phyloP scores from a whole-genome alignment of 148 eudicot species.

The Diospyros kaki region DNA sequence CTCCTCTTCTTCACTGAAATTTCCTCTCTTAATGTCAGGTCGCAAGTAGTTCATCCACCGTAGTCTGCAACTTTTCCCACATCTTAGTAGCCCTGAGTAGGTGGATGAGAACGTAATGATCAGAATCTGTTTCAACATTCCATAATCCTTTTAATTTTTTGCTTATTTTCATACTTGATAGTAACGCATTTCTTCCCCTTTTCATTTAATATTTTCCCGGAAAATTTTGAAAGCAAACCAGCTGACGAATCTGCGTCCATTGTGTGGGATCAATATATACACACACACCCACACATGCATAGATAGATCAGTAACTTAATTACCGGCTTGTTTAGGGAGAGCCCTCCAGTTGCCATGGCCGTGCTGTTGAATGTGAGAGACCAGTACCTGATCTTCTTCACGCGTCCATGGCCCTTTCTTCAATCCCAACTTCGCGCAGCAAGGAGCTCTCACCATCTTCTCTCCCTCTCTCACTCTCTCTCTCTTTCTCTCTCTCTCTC shows the following conservation, averaged over 20 bases:
- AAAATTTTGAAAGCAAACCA: neutral
- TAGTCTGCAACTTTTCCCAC: slow-evolving; percentile 82
- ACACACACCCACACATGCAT: no score
- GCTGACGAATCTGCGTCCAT: no score
- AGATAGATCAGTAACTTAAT: neutral
- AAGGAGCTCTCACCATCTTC: slow-evolving; percentile 66
- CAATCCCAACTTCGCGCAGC: slow-evolving; percentile 63
- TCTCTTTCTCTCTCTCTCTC: slow-evolving; percentile 13
- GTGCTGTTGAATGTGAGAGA: slow-evolving; percentile 37
- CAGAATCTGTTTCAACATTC: no score
- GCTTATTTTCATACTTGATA: neutral
- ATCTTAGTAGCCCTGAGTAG: slow-evolving; percentile 49
- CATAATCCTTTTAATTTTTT: no score
- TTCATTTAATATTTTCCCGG: no score
- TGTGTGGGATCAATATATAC: no score
- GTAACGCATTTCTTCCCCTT: neutral
- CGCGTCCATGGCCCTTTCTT: slow-evolving; percentile 66
- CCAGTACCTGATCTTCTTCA: slow-evolving; percentile 57
- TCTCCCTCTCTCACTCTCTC: slow-evolving; percentile 3
- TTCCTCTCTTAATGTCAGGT: slow-evolving; percentile 77
- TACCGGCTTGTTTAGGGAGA: slow-evolving; percentile 64
- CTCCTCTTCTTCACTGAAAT: slow-evolving; percentile 65
- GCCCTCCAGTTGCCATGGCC: slow-evolving; percentile 73
- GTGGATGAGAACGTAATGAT: neutral
- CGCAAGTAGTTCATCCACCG: slow-evolving; percentile 68